These are phyloP conservation scores for Bacterosira constricta DNA, from an alignment of 108 stramenopile species.

Conservation along the genomic window DNA sequence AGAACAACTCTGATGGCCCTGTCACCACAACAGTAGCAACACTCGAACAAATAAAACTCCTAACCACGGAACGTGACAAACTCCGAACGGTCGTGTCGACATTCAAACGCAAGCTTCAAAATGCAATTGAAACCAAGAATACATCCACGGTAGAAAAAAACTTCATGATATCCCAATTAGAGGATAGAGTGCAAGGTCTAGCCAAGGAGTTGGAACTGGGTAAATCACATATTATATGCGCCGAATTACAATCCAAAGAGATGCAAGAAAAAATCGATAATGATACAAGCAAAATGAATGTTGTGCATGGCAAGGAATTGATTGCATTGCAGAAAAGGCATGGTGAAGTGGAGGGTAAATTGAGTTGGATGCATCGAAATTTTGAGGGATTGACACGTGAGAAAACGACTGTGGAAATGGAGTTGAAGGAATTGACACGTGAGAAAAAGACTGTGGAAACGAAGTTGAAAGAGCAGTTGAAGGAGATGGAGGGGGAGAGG, in stretches of 20 bases:
- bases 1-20: no score
- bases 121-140: slow-evolving; percentile 17
- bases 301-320: slow-evolving; percentile 13
- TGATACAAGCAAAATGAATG: neutral
- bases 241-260: slow-evolving; percentile 4
- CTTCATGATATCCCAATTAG: slow-evolving; percentile 3
- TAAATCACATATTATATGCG: neutral
- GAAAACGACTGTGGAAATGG: slow-evolving; percentile 3
- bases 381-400: slow-evolving; percentile 1
- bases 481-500: slow-evolving; percentile 4
- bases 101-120: slow-evolving; percentile 20
- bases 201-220: slow-evolving; percentile 2
- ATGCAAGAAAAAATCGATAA: neutral
- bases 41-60: slow-evolving; percentile 2
- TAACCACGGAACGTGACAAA: slow-evolving; percentile 16
- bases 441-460: slow-evolving; percentile 6
- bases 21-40: neutral
- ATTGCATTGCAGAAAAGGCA: neutral
- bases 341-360: no score
- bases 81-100: slow-evolving; percentile 9
- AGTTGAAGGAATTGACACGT: neutral
- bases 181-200: slow-evolving; percentile 16
- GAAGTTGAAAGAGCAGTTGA: slow-evolving; percentile 16
- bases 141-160: slow-evolving; percentile 11
- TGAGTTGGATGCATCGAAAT: slow-evolving; percentile 6